Evolutionary conservation across 495 filamentous ascomycete genomes (phyloP), one percentile per base, ranked within the genome.

Genomic region (Penicillium turbatum): DNA sequence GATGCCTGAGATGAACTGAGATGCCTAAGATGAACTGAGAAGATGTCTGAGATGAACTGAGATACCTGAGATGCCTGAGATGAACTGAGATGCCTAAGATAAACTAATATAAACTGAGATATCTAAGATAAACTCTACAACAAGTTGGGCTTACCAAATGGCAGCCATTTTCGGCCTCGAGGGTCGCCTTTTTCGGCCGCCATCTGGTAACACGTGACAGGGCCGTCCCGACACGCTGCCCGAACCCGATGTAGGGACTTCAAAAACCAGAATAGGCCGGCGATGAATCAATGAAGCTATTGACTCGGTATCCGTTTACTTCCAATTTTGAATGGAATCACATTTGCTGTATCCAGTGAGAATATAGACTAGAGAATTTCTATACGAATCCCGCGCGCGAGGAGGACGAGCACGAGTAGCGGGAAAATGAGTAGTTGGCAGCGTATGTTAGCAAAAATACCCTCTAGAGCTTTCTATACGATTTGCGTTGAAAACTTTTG

Each of bases 81-180:
- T n/a, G n/a, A n/a, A n/a, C n/a, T n/a, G n/a, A n/a, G n/a, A n/a
- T n/a, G n/a, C n/a, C n/a, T n/a, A n/a, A n/a, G n/a, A n/a, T n/a
- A n/a, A n/a, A n/a, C n/a, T n/a, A n/a, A n/a, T n/a, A n/a, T n/a
- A n/a, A n/a, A n/a, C n/a, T n/a, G n/a, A n/a, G n/a, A n/a, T n/a
- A n/a, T n/a, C n/a, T n/a, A n/a, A n/a, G n/a, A n/a, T n/a, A n/a
- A n/a, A n/a, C n/a, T n/a, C n/a, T n/a, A n/a, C n/a, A n/a, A 49
- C 46, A 49, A 38, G 19, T 49, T 49, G 34, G 46, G 35, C 46
- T 49, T 49, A 49, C 46, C 46, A 49, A 36, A 49, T 34, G 19
- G 34, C 31, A 0, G 46, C 46, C 46, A 36, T 49, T 49, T 49
- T 38, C 32, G 46, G 46, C 46, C 15, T 49, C 34, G 24, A 26